A percentile compares a stretch with the other conserved stretches of the same genome.
These are phyloP conservation scores for Pleurotus eryngii DNA, from an alignment of 768 basidiomycete genomes.

Conservation along the genomic window DNA sequence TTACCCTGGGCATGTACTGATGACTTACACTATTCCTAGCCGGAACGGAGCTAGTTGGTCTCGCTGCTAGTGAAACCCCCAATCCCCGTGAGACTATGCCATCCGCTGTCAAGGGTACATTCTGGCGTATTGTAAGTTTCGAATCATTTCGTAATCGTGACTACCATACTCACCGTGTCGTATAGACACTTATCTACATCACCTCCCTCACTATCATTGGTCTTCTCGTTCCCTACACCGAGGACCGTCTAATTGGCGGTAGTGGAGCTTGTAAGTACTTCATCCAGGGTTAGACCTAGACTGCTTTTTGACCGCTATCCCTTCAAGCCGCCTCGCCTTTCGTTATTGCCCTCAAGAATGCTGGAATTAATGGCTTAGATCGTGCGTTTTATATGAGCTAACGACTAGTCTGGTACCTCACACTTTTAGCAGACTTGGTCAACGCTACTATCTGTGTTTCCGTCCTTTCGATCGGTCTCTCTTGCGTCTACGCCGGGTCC, in stretches of 20 bases:
- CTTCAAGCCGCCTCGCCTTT: conserved; percentile 38
- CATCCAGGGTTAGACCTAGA: too few relatives aligned
- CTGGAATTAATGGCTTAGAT: conserved; percentile 37
- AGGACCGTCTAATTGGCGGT: conserved; percentile 33
- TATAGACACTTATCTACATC: conserved; percentile 41
- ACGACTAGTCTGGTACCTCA: too few relatives aligned
- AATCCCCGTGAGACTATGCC: conserved; percentile 43
- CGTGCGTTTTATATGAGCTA: conserved; percentile 22
- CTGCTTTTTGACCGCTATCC: too few relatives aligned
- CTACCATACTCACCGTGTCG: background rate
- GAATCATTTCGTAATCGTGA: background rate
- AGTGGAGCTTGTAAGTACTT: conserved; percentile 26
- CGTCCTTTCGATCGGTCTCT: conserved; percentile 43
- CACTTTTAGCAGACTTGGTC: conserved; percentile 26
- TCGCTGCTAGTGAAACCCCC: conserved; percentile 44
- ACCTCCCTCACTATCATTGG: conserved; percentile 42
- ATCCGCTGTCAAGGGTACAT: conserved; percentile 42
- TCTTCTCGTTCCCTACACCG: conserved; percentile 32
- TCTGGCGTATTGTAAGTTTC: conserved; percentile 43
- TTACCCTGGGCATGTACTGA: background rate
- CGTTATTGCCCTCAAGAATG: conserved; percentile 39
- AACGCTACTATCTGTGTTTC: conserved; percentile 44
- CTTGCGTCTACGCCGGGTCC: conserved; percentile 44
- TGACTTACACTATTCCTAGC: conserved; percentile 18
- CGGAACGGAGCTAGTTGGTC: conserved; percentile 45